Base-by-base conservation (phyloP, 2,329 filamentous ascomycete species). In the Ceratocystis alfenasii region DNA sequence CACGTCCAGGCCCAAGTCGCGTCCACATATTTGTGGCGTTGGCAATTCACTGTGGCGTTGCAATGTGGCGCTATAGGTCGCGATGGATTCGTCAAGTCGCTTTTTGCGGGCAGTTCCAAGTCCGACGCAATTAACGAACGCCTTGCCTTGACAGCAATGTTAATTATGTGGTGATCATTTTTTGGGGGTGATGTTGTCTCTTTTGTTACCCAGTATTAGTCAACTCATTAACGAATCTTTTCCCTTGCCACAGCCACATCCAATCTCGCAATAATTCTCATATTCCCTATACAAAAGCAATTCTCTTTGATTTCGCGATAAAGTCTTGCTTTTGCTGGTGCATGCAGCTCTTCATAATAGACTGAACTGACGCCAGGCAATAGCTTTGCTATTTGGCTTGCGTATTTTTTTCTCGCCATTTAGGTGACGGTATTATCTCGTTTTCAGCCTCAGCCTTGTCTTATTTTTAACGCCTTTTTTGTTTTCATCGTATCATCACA, bases 61-160 rank as follows among this genome's bases (percentile, higher is more conserved):
- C 0, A 50, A 10, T 28, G 28, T 59, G 59, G n/a, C 48, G 65
- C n/a, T 41, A 50, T 61, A 63, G 15, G 48, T 57, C 48, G 60
- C 48, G 65, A 63, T 63, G 48, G 45, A 63, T 59, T 30, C 53
- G 53, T 30, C 28, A 20, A n/a, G 46, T 48, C 17, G 46, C 46
- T 22, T 55, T 28, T 55, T 55, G 50, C 50, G 28, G 50, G 50
- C 50, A 30, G 22, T 15, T 12, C 53, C 53, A 57, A 57, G 53
- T 57, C 53, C 22, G 53, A 57, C 22, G 30, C 12, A 25, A 48
- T 48, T 48, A 20, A 53, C 53, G 1, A 17, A 20, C 25, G 53
- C 28, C 28, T 30, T 41, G 36, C 10, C 36, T 41, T 41, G 36
- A 30, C 53, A 57, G 53, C 6, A 28, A 28, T 28, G 50, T 20